A percentile compares a stretch with the other conserved stretches of the same genome.
Conservation (phyloP, 805 yeast species). For the Ogataea pignaliae region DNA sequence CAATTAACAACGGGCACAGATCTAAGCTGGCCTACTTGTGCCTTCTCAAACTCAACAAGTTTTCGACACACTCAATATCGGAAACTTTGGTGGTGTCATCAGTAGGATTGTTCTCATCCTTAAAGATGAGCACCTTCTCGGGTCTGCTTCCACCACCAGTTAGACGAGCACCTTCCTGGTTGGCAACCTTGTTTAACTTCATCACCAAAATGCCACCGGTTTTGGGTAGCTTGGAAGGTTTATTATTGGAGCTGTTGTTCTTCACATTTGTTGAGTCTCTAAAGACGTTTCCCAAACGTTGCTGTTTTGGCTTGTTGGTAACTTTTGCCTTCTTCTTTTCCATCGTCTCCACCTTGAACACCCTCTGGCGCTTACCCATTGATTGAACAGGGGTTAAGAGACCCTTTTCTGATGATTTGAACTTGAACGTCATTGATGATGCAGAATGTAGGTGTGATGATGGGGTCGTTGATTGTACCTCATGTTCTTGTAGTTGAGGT, state of each 20-base stretch:
- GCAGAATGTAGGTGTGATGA: neutral
- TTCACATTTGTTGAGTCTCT: constrained; percentile 20
- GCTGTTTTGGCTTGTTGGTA: neutral
- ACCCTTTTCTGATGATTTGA: constrained; percentile 31
- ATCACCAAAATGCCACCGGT: constrained; percentile 1
- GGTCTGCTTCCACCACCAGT: neutral
- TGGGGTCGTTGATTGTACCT: neutral
- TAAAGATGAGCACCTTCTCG: neutral
- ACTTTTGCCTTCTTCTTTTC: constrained; percentile 12
- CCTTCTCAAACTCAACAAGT: constrained; percentile 35
- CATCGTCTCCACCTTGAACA: constrained; percentile 21
- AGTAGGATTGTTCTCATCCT: constrained; percentile 2
- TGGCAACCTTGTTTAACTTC: neutral
- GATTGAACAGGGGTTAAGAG: constrained; percentile 26
- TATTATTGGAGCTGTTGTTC: neutral
- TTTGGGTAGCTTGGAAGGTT: neutral
- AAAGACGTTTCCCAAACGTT: constrained; percentile 7
- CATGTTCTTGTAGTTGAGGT: neutral
- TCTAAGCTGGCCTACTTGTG: too few species aligned
- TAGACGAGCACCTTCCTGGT: constrained; percentile 1
- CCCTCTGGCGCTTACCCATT: constrained; percentile 24
- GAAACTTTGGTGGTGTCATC: neutral
- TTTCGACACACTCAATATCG: constrained; percentile 34
- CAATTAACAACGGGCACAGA: too few species aligned
- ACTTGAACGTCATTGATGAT: constrained; percentile 32